Conservation (phyloP, 371 early-diverging fungal genomes). For the Zancudomyces culisetae region DNA sequence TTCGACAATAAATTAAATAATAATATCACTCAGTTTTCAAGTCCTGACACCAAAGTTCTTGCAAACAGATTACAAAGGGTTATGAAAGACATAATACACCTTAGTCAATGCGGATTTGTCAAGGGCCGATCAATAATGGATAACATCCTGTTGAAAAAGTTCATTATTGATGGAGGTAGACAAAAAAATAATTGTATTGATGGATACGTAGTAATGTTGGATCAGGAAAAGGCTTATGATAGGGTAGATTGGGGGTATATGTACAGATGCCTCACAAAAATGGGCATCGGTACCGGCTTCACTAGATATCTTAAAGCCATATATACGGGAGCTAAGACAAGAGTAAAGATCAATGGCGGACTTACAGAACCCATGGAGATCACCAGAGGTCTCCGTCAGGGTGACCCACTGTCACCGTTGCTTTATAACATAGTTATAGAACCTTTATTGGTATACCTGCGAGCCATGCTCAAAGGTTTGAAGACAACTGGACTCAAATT, state of each 20-base stretch:
- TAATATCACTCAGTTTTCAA: too few species aligned
- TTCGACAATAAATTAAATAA: too few species aligned
- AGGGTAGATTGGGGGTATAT: not conserved
- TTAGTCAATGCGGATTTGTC: not conserved
- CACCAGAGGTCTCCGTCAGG: constrained; percentile 4
- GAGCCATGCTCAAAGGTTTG: not conserved
- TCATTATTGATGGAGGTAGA: not conserved
- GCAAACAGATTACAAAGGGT: not conserved
- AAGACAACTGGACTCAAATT: not conserved
- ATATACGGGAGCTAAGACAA: not conserved
- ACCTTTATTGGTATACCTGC: constrained; percentile 3
- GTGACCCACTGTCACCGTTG: constrained; percentile 8
- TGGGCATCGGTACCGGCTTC: not conserved
- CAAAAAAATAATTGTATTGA: not conserved
- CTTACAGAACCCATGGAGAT: not conserved
- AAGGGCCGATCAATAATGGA: not conserved
- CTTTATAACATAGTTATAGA: constrained; percentile 6
- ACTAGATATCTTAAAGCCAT: not conserved
- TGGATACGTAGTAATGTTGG: not conserved
- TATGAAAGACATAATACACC: not conserved
- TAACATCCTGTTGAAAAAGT: not conserved
- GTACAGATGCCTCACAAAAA: not conserved
- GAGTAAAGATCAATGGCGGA: not conserved
- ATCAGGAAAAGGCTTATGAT: constrained; percentile 2
- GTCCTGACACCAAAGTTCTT: too few species aligned